Percentiles rank a stretch among this genome's conserved stretches.
phyloP scores from a whole-genome alignment of 2,329 filamentous ascomycete genomes.

The Aspergillus pseudoviridinutans region DNA sequence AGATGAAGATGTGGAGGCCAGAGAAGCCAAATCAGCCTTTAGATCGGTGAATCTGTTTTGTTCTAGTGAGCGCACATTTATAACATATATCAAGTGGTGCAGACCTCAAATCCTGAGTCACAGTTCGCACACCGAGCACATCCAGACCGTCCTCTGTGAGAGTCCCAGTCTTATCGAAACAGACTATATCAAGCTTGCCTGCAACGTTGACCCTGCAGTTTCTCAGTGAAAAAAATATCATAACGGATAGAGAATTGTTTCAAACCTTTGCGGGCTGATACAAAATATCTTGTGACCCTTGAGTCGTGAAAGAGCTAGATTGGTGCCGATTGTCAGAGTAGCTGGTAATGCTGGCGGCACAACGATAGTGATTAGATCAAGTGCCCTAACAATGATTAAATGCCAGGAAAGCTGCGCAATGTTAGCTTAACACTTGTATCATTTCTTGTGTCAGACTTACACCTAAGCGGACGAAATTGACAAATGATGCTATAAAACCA shows the following conservation, averaged over 20 bases:
- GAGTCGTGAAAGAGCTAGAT: conserved; percentile 82
- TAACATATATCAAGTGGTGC: background rate
- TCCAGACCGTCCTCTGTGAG: conserved; percentile 94
- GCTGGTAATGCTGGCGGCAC: conserved; percentile 92
- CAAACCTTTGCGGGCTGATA: conserved; percentile 78
- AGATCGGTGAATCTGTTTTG: conserved; percentile 66
- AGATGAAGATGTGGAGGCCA: conserved; percentile 46
- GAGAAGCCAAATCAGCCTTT: conserved; percentile 59
- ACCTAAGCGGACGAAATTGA: conserved; percentile 85
- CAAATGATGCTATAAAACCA: conserved; percentile 84
- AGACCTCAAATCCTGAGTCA: conserved; percentile 55
- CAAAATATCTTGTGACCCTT: conserved; percentile 93
- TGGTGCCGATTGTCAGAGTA: conserved; percentile 92
- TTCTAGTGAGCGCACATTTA: conserved; percentile 11
- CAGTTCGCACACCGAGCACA: conserved; percentile 81
- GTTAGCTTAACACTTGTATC: conserved; percentile 16
- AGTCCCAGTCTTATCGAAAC: conserved; percentile 99
- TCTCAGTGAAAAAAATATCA: conserved; percentile 6
- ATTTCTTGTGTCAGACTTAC: conserved; percentile 28
- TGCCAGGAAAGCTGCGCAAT: conserved; percentile 67
- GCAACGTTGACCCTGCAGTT: conserved; percentile 76
- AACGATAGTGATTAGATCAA: conserved; percentile 96
- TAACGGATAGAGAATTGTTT: background rate
- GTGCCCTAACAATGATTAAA: conserved; percentile 82
- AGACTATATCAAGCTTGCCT: conserved; percentile 92